phyloP scores from a whole-genome alignment of 495 filamentous ascomycete species.

The Penicillium flavigenum region DNA sequence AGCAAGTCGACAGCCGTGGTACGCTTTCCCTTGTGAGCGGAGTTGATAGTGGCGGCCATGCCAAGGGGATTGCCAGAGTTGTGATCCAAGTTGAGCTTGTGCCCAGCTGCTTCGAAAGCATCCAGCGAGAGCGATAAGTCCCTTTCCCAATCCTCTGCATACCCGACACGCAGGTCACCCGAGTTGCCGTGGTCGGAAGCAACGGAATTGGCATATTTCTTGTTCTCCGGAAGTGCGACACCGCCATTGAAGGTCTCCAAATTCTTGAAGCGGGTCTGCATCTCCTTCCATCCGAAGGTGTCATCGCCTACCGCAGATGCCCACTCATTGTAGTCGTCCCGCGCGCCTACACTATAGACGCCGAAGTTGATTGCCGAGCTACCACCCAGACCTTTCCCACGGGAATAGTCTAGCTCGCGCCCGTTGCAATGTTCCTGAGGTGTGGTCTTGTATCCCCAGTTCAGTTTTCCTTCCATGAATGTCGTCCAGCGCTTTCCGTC shows the following conservation, averaged over 20 bases:
- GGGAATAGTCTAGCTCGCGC: constrained; percentile 55
- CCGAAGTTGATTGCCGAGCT: constrained; percentile 64
- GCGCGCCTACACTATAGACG: constrained; percentile 55
- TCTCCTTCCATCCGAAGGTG: constrained; percentile 50
- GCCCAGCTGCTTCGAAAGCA: constrained; percentile 46
- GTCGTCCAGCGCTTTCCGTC: constrained; percentile 55
- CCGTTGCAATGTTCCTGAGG: constrained; percentile 52
- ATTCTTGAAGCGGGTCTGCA: constrained; percentile 47
- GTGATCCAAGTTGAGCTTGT: constrained; percentile 52
- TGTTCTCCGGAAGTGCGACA: constrained; percentile 35
- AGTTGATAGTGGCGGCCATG: constrained; percentile 49
- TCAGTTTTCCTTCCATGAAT: constrained; percentile 46
- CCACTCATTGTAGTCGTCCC: constrained; percentile 63
- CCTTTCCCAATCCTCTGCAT: constrained; percentile 48
- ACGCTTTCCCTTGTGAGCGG: constrained; percentile 46
- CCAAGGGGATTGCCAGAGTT: constrained; percentile 63
- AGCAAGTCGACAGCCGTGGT: constrained; percentile 55
- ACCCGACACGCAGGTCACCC: constrained; percentile 50
- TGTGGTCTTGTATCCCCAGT: constrained; percentile 61
- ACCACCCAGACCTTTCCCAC: constrained; percentile 61
- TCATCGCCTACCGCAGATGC: constrained; percentile 39
- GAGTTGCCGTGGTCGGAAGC: constrained; percentile 47
- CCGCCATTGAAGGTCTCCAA: constrained; percentile 54
- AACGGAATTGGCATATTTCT: constrained; percentile 34
- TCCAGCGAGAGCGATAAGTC: constrained; percentile 48